phyloP scores from a whole-genome alignment of 2,329 filamentous ascomycete genomes.

The Exophiala calicioides region DNA sequence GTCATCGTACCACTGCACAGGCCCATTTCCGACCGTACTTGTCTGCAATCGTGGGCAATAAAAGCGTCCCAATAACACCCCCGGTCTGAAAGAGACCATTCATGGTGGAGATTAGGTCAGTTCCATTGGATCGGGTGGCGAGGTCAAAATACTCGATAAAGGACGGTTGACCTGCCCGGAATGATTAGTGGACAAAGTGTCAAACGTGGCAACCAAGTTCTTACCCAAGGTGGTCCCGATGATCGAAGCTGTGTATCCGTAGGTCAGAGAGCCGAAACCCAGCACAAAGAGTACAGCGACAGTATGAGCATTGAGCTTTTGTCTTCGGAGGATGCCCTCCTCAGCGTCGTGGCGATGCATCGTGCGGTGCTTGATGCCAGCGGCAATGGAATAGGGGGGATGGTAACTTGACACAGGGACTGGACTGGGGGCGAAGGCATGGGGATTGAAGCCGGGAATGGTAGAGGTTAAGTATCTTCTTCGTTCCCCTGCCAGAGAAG shows the following conservation, averaged over 20 bases:
- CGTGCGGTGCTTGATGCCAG: not conserved
- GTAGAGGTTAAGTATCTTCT: too few species aligned
- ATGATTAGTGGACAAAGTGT: too few species aligned
- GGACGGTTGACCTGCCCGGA: conserved; percentile 39
- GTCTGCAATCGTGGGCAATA: conserved; percentile 23
- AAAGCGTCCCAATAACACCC: conserved; percentile 22
- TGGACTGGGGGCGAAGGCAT: too few species aligned
- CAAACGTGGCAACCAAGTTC: too few species aligned
- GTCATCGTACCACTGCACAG: conserved; percentile 22
- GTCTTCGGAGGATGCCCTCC: conserved; percentile 19
- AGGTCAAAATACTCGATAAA: conserved; percentile 42
- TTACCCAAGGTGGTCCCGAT: conserved; percentile 31
- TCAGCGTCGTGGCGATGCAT: conserved; percentile 17
- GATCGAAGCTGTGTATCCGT: conserved; percentile 28
- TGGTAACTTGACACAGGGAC: too few species aligned
- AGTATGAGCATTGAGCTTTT: conserved; percentile 24
- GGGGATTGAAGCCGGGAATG: too few species aligned
- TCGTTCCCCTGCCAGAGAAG: too few species aligned
- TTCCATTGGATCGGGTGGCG: conserved; percentile 20
- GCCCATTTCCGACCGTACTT: conserved; percentile 28
- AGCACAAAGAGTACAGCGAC: conserved; percentile 22
- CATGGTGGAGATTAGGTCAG: conserved; percentile 27
- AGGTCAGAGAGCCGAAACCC: conserved; percentile 25
- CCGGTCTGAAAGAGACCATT: conserved; percentile 24
- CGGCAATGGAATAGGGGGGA: too few species aligned